Evolutionary conservation across 345 rosid species (phyloP), one percentile per base, ranked within the genome.

Genomic region (Heritiera littoralis): DNA sequence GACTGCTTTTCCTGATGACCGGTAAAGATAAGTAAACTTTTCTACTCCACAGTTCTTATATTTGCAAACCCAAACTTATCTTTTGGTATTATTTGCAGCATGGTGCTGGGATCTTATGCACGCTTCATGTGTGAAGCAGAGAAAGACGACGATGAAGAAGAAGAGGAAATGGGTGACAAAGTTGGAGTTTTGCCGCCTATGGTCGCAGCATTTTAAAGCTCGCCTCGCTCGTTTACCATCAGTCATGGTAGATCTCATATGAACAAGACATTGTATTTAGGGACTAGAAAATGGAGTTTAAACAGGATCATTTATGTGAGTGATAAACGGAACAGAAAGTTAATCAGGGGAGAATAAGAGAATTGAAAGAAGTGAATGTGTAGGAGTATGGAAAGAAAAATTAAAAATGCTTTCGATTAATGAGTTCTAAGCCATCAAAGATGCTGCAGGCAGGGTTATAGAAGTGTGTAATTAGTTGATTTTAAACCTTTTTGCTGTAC

Each of bases 121-220:
- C 82, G 83, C 7, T 95, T 95, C 81, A 87, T 95, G 97, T 95
- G 98, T 98, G 97, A 91, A 67, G 83, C 92, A 7, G 97, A 86
- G n/a, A 94, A 85, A 5, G 58, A 52, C 0, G 58, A 23, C 28
- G 28, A 23, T 23, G 28, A 52, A 54, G 75, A n/a, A 0, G 7
- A 83, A 6, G 86, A 80, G 2, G 86, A 78, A 2, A 66, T 30
- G 0, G 70, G 58, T 6, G 52, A 7, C 13, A 30, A 43, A 23
- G 84, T 23, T 52, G 77, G 76, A 55, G 77, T 64, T 9, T 56
- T 83, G 38, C 83, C 86, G 32, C 83, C 81, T 4, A 63, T 87
- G 90, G 89, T 81, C 77, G 84, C 84, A 23, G 83, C 84, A 2
- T 83, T 81, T 72, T 85, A 82, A 59, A 56, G 9, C 28, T 55